Conservation (phyloP, 495 filamentous ascomycete species). For the Bryoglossum gracile region DNA sequence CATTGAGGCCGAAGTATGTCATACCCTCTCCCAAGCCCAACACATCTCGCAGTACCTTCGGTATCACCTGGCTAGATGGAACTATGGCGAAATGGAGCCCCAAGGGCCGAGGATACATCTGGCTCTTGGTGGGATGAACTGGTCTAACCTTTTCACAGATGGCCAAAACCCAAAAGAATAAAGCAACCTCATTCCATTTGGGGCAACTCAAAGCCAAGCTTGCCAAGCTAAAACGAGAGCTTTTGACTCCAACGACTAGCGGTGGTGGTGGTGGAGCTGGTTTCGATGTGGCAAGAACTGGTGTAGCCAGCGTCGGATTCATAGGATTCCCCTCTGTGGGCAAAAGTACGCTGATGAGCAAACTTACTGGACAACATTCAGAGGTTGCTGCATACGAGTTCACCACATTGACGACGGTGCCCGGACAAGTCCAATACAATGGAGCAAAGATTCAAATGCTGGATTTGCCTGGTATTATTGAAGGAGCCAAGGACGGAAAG, state of each 20-base stretch:
- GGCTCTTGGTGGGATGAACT: too few species aligned
- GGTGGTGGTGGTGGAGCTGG: conserved; percentile 83
- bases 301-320: conserved; percentile 90
- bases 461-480: conserved; percentile 96
- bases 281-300: conserved; percentile 96
- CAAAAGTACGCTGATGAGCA: conserved; percentile 95
- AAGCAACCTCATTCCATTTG: conserved; percentile 80
- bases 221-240: conserved; percentile 92
- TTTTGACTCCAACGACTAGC: conserved; percentile 74
- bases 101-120: too few species aligned
- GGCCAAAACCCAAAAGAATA: conserved; percentile 97
- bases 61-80: too few species aligned
- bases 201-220: conserved; percentile 98
- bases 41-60: too few species aligned
- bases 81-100: too few species aligned
- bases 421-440: conserved; percentile 94
- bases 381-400: conserved; percentile 98
- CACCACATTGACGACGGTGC: conserved; percentile 94
- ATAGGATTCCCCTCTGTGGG: conserved; percentile 91
- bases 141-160: conserved; percentile 47
- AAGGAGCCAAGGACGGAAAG: conserved; percentile 97
- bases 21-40: background rate
- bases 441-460: conserved; percentile 98
- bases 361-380: conserved; percentile 90
- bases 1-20: conserved; percentile 80